Conservation (phyloP, 2,329 filamentous ascomycete genomes). For the Chaetomium olivaceum region DNA sequence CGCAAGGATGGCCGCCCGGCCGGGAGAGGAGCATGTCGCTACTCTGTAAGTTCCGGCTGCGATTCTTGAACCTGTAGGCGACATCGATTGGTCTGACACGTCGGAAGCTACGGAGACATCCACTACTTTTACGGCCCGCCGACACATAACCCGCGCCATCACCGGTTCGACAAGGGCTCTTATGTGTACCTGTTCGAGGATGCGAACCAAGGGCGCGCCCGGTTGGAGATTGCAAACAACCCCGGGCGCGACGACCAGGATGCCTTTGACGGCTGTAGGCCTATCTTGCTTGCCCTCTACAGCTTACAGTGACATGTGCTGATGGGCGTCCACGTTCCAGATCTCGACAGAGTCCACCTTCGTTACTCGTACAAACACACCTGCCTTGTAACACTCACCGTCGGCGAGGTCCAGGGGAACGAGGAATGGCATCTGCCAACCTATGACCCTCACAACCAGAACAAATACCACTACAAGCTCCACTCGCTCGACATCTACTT, state of each 20-base stretch:
- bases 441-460: constrained; percentile 70
- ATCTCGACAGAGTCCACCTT: constrained; percentile 64
- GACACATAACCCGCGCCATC: constrained; percentile 67
- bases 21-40: constrained; percentile 50
- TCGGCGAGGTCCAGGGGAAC: constrained; percentile 54
- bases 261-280: constrained; percentile 74
- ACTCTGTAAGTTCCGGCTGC: constrained; percentile 42
- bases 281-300: neutral
- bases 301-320: constrained; percentile 22
- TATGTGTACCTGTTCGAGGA: constrained; percentile 82
- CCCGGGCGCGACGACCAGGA: constrained; percentile 75
- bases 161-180: constrained; percentile 77
- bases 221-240: constrained; percentile 75
- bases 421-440: constrained; percentile 75
- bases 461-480: constrained; percentile 76
- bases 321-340: constrained; percentile 43
- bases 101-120: constrained; percentile 68
- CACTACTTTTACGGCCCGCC: constrained; percentile 78
- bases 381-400: constrained; percentile 66
- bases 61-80: neutral
- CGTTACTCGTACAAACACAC: constrained; percentile 74
- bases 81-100: constrained; percentile 29
- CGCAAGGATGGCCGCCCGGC: constrained; percentile 45
- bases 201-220: constrained; percentile 63
- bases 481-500: constrained; percentile 78